Evolutionary conservation across 139 green algal genomes (phyloP).

Genomic region (Pedinophyceae sp.): DNA sequence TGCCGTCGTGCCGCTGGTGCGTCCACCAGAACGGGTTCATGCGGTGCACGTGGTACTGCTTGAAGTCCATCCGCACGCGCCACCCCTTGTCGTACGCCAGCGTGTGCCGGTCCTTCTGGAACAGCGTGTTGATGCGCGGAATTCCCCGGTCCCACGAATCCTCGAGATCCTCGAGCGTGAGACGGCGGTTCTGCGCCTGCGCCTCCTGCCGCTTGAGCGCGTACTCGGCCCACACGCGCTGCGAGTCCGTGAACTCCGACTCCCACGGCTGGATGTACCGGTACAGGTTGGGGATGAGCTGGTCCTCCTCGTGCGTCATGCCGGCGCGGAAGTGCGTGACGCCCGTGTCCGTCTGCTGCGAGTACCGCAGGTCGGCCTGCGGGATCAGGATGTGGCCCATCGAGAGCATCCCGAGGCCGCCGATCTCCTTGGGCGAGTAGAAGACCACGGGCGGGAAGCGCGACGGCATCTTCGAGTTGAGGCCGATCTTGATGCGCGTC

Average conservation of each 20-base stretch:
- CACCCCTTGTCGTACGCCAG: constrained; percentile 98
- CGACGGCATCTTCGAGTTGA: constrained; percentile 96
- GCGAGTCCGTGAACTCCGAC: constrained; percentile 89
- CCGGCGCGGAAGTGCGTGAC: constrained; percentile 96
- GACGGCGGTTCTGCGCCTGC: constrained; percentile 41
- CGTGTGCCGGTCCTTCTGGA: constrained; percentile 97
- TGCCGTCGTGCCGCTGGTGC: constrained; percentile 93
- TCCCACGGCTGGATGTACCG: constrained; percentile 95
- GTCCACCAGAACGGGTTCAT: constrained; percentile 99
- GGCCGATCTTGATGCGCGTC: constrained; percentile 92
- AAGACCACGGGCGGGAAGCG: constrained; percentile 96
- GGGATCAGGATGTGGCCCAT: constrained; percentile 99
- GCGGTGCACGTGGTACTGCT: constrained; percentile 73
- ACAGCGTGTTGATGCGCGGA: constrained; percentile 98
- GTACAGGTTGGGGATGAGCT: constrained; percentile 99
- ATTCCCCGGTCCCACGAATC: constrained; percentile 98
- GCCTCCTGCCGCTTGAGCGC: constrained; percentile 90
- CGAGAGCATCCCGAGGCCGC: constrained; percentile 95
- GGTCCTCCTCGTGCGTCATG: constrained; percentile 97
- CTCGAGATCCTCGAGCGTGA: constrained; percentile 66
- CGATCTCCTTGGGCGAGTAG: constrained; percentile 97
- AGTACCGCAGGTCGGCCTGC: constrained; percentile 83
- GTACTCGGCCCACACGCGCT: constrained; percentile 98
- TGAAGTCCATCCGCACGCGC: constrained; percentile 92
- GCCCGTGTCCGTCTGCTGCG: constrained; percentile 88